These are phyloP conservation scores for Achaetomium macrosporum DNA, from an alignment of 2,329 filamentous ascomycete species.

Conservation along the genomic window DNA sequence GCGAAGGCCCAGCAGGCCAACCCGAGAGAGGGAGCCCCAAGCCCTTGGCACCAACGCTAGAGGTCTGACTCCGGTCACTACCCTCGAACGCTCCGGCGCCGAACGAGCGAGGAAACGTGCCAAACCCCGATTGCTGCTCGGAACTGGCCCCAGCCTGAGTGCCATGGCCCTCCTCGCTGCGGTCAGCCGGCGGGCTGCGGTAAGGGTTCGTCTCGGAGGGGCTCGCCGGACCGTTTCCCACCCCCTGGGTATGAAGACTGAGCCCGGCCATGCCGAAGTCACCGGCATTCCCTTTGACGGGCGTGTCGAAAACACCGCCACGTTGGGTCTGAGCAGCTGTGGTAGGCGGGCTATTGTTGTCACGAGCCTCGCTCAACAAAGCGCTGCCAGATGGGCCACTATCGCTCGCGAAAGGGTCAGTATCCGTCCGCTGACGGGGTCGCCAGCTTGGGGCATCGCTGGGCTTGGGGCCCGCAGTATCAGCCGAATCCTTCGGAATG, in stretches of 20 bases:
- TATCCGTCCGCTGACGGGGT: slow-evolving; percentile 60
- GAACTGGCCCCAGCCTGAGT: slow-evolving; percentile 40
- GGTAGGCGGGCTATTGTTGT: slow-evolving; percentile 55
- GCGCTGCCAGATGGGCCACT: slow-evolving; percentile 61
- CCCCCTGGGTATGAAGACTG: slow-evolving; percentile 50
- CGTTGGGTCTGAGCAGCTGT: slow-evolving; percentile 31
- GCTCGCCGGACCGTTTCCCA: slow-evolving; percentile 70
- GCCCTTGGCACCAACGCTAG: slow-evolving; percentile 73
- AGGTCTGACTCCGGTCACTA: slow-evolving; percentile 88
- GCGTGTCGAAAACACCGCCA: slow-evolving; percentile 45
- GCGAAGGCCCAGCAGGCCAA: slow-evolving; percentile 53
- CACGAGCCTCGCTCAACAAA: slow-evolving; percentile 61
- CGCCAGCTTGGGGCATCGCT: slow-evolving; percentile 52
- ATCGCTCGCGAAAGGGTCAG: slow-evolving; percentile 62
- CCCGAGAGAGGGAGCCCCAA: slow-evolving; percentile 62
- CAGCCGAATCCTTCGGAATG: slow-evolving; percentile 69
- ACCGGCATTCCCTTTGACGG: slow-evolving; percentile 47
- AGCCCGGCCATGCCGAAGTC: slow-evolving; percentile 60
- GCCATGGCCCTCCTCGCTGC: slow-evolving; percentile 45
- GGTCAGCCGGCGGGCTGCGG: slow-evolving; percentile 78
- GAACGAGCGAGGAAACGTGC: slow-evolving; percentile 48
- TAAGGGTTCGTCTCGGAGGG: slow-evolving; percentile 96
- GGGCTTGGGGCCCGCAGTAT: slow-evolving; percentile 51
- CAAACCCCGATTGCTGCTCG: slow-evolving; percentile 47
- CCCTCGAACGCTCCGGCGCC: slow-evolving; percentile 53